phyloP scores from a whole-genome alignment of 768 basidiomycete species.

The Hericium alpestre region DNA sequence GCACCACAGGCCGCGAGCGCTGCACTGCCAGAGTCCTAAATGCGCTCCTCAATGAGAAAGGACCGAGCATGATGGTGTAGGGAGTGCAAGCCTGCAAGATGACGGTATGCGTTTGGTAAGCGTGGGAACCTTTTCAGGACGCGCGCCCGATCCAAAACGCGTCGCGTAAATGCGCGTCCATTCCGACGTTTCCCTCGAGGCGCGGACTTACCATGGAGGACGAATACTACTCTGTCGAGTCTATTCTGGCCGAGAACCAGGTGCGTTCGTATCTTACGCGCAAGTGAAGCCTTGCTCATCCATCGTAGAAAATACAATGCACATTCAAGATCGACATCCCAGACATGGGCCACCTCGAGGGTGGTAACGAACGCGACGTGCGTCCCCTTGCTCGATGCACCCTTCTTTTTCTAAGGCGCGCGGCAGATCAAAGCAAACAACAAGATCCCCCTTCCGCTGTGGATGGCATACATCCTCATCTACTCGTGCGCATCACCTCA shows the following conservation, averaged over 20 bases:
- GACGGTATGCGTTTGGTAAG: too few species aligned
- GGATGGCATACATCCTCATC: conserved; percentile 82
- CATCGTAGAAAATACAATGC: conserved; percentile 76
- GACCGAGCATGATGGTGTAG: neutral
- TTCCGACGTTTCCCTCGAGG: too few species aligned
- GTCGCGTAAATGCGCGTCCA: neutral
- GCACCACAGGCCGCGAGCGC: neutral
- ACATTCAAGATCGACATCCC: conserved; percentile 81
- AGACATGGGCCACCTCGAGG: conserved; percentile 82
- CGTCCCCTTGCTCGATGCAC: neutral
- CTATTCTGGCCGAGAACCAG: conserved; percentile 88
- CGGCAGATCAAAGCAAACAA: conserved; percentile 62
- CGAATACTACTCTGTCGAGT: conserved; percentile 87
- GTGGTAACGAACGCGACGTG: conserved; percentile 77
- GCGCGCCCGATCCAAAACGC: neutral
- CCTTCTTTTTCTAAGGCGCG: neutral
- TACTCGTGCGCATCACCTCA: conserved; percentile 46
- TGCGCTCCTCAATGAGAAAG: neutral
- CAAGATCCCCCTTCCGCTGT: conserved; percentile 79
- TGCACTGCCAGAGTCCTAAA: neutral
- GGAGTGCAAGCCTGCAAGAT: neutral
- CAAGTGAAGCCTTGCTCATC: neutral
- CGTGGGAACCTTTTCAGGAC: neutral
- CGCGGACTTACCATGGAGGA: conserved; percentile 50
- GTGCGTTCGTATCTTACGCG: conserved; percentile 24